Evolutionary conservation across 495 filamentous ascomycete genomes (phyloP).

Genomic region (Neurospora tetraspora): DNA sequence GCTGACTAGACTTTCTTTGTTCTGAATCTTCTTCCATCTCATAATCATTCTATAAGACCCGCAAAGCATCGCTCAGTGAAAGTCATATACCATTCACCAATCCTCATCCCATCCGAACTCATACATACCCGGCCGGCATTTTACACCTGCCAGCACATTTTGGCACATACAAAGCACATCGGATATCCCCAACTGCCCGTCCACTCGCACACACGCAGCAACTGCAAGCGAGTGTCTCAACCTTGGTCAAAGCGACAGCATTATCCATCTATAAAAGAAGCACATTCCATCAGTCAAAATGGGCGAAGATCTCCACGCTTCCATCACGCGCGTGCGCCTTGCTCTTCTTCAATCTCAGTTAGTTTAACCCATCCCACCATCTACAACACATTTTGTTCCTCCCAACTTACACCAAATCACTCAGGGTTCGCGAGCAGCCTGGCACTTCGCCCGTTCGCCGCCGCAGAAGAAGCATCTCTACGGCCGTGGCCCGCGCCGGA

Average conservation of each 20-base stretch:
- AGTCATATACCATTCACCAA: neutral
- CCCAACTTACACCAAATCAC: neutral
- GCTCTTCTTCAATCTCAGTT: slow-evolving; percentile 25
- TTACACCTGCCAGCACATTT: neutral
- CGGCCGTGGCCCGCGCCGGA: slow-evolving; percentile 11
- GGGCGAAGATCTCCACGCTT: slow-evolving; percentile 18
- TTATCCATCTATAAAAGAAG: neutral
- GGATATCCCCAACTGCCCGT: slow-evolving; percentile 23
- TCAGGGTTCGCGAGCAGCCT: slow-evolving; percentile 16
- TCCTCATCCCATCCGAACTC: neutral
- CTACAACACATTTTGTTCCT: neutral
- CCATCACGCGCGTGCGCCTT: slow-evolving; percentile 23
- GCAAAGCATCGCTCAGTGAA: neutral
- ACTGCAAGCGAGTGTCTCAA: neutral
- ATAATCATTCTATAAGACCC: neutral
- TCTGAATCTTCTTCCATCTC: neutral
- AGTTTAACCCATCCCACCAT: slow-evolving; percentile 5
- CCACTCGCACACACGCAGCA: neutral
- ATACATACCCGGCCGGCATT: neutral
- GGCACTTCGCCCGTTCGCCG: slow-evolving; percentile 6
- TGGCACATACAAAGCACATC: slow-evolving; percentile 2
- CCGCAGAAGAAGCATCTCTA: slow-evolving; percentile 18
- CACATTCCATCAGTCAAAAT: slow-evolving; percentile 6
- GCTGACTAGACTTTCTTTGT: neutral
- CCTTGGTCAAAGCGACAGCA: neutral